A percentile compares a stretch with the other conserved stretches of the same genome.
These are phyloP conservation scores for Mallotus japonicus DNA, from an alignment of 441 rosid genomes.

Conservation along the genomic window DNA sequence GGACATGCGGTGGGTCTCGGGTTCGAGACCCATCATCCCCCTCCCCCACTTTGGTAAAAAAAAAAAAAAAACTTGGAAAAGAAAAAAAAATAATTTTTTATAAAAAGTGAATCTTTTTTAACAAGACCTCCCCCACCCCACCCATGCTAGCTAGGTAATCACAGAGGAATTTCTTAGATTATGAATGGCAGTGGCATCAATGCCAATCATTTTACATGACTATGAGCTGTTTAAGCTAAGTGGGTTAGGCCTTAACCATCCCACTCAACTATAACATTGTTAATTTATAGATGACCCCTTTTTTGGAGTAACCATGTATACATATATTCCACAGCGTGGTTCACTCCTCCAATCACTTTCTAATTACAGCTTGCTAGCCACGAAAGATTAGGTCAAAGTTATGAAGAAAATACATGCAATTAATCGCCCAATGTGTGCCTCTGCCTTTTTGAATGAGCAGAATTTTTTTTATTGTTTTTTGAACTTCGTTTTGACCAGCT, in stretches of 20 bases:
- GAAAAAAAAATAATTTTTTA: not conserved
- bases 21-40: too few relatives aligned
- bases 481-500: too few relatives aligned
- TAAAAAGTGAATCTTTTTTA: too few relatives aligned
- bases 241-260: conserved; percentile 36
- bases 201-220: conserved; percentile 23
- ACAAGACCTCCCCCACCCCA: conserved; percentile 30
- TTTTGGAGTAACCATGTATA: not conserved
- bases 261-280: conserved; percentile 17
- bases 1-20: too few relatives aligned
- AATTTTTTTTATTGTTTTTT: too few relatives aligned
- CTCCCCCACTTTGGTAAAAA: too few relatives aligned
- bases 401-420: too few relatives aligned
- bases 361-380: too few relatives aligned
- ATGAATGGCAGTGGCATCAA: conserved; percentile 25
- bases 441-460: too few relatives aligned
- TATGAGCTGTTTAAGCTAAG: conserved; percentile 21
- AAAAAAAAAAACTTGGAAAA: not conserved
- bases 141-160: conserved; percentile 11
- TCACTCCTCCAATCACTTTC: not conserved
- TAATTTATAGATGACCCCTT: not conserved
- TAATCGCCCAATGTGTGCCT: too few relatives aligned
- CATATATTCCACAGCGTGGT: not conserved
- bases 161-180: conserved; percentile 19
- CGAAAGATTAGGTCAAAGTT: not conserved